phyloP scores from a whole-genome alignment of 2,329 filamentous ascomycete species.

The Hypoxylon sp. region DNA sequence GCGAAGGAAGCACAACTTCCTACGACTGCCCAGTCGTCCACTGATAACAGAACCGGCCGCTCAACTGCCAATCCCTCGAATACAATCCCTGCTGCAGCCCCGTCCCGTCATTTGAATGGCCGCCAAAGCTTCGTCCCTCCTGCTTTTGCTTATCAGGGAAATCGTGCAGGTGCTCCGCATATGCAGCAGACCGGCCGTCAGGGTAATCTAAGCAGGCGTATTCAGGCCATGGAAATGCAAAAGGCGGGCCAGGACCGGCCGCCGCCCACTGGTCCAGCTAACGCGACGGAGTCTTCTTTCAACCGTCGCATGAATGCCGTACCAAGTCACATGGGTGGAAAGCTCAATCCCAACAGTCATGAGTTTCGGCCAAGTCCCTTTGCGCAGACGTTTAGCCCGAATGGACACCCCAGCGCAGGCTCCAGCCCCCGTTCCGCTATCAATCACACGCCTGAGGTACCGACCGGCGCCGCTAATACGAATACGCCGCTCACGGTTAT shows the following conservation, averaged over 20 bases:
- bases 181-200: conserved; percentile 56
- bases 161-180: conserved; percentile 59
- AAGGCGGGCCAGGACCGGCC: conserved; percentile 71
- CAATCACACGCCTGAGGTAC: conserved; percentile 59
- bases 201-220: conserved; percentile 62
- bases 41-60: conserved; percentile 47
- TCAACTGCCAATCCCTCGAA: conserved; percentile 50
- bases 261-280: conserved; percentile 79
- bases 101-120: conserved; percentile 58
- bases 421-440: conserved; percentile 77
- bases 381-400: conserved; percentile 84
- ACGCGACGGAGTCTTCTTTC: conserved; percentile 64
- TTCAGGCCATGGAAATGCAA: conserved; percentile 65
- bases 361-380: conserved; percentile 90
- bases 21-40: conserved; percentile 33
- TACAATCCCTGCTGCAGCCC: conserved; percentile 37
- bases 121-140: conserved; percentile 64
- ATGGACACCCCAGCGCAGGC: conserved; percentile 69
- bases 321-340: conserved; percentile 64
- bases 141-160: conserved; percentile 62
- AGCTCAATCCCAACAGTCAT: conserved; percentile 73
- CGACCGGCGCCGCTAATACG: conserved; percentile 46
- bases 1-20: conserved; percentile 61
- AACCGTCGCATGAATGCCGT: conserved; percentile 65
- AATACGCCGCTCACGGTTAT: conserved; percentile 63